Base-by-base conservation (phyloP, 306 rosid genomes). In the Hippophae rhamnoides region DNA sequence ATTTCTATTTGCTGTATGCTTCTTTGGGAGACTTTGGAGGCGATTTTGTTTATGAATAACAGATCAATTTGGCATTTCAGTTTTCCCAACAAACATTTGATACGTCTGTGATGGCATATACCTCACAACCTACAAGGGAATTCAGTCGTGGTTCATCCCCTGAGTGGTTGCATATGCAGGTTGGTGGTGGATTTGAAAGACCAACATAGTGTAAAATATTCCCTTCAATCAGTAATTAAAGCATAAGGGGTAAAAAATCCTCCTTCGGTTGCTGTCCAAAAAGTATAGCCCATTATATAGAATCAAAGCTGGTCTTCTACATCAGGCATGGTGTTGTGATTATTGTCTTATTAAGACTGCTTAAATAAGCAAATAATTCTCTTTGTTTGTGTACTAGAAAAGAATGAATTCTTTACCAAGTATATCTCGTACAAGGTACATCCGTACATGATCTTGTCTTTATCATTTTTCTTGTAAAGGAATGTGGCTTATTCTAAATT, bases 141-240 rank as follows among this genome's bases (percentile, higher is more conserved):
- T 84, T 75, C 52, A 81, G 81, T 67, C 82, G 86, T 1, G 89
- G 90, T 27, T 74, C 90, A 38, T 84, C 97, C 5, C 94, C 97
- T 0, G 89, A 90, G 49, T 90, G 95, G 97, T 67, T 90, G 74
- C 97, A 90, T 58, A 90, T 90, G 97, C 97, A 90, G 82, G 71
- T 90, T 41, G 95, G 97, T 65, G 81, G 95, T 26, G 80, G 86
- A 68, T 90, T 84, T 54, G 95, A 82, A 74, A 79, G 84, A 86
- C 68, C 89, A 49, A 60, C 83, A 9, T 86, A 84, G 69, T 68
- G 71, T 40, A 18, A 56, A 69, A 79, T 68, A 51, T 62, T 65
- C 57, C 23, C 58, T 54, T 56, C 66, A 51, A 62, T 7, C 61
- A 81, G 75, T 83, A 85, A 82, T 74, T 69, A 82, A 78, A 71